Percentiles rank a stretch among this genome's conserved stretches.
These are phyloP conservation scores for Dillenia turbinata DNA, from an alignment of 164 flowering plant genomes.

Conservation along the genomic window DNA sequence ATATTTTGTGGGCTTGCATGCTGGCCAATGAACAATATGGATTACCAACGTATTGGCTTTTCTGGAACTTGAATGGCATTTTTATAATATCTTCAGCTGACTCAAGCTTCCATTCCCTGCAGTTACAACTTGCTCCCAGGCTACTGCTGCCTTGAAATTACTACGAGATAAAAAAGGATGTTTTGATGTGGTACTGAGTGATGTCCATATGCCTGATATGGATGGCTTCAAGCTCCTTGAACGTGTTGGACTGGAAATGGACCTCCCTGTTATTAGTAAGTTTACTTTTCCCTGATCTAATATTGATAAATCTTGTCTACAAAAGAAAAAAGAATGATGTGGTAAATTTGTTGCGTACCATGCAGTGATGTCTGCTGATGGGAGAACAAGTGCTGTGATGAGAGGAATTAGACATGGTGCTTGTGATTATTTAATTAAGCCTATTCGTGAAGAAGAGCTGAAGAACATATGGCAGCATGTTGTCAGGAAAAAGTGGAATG, in stretches of 20 bases:
- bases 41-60: too few species aligned
- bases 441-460: slow-evolving; percentile 68
- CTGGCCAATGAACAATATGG: too few species aligned
- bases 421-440: slow-evolving; percentile 88
- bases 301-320: background rate
- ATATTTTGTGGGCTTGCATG: too few species aligned
- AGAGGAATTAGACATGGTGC: slow-evolving; percentile 82
- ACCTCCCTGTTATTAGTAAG: slow-evolving; percentile 91
- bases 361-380: slow-evolving; percentile 93
- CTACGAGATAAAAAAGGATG: slow-evolving; percentile 69
- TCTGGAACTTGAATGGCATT: too few species aligned
- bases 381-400: slow-evolving; percentile 64
- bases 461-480: slow-evolving; percentile 95
- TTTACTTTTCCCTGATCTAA: slow-evolving; percentile 7
- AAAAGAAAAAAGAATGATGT: background rate
- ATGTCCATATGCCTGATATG: slow-evolving; percentile 96
- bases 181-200: slow-evolving; percentile 83
- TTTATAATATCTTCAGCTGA: background rate
- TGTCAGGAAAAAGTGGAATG: slow-evolving; percentile 58
- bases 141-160: slow-evolving; percentile 60
- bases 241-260: slow-evolving; percentile 86
- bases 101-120: slow-evolving; percentile 23
- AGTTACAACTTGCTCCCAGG: slow-evolving; percentile 75
- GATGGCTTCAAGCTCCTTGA: slow-evolving; percentile 87
- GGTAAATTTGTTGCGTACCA: slow-evolving; percentile 6